A percentile compares a stretch with the other conserved stretches of the same genome.
Conservation (phyloP, 768 basidiomycete genomes). For the Kwoniella dejecticola region DNA sequence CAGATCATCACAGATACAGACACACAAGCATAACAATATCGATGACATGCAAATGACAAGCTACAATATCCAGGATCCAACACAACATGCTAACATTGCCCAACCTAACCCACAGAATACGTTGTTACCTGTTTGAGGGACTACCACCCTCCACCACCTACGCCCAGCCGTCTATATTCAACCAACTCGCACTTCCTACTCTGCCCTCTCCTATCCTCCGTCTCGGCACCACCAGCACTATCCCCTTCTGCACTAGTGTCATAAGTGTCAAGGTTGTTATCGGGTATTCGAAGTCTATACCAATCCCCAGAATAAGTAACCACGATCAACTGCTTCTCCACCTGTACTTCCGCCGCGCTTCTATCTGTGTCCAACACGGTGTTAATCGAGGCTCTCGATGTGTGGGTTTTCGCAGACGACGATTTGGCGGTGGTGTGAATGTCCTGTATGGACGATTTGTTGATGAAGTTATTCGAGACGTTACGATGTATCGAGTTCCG, state of each 20-base stretch:
- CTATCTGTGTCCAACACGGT: neutral
- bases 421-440: neutral
- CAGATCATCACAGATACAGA: too few relatives aligned
- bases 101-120: too few relatives aligned
- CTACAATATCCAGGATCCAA: too few relatives aligned
- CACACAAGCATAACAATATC: too few relatives aligned
- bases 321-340: conserved; percentile 50
- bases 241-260: neutral
- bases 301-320: conserved; percentile 56
- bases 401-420: too few relatives aligned
- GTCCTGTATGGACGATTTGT: neutral
- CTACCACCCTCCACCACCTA: conserved; percentile 52
- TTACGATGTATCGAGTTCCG: neutral
- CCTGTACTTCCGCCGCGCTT: neutral
- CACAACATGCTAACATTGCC: too few relatives aligned
- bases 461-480: conserved; percentile 4
- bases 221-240: conserved; percentile 15
- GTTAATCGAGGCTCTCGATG: neutral
- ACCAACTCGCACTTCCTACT: conserved; percentile 43
- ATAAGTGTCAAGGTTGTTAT: neutral
- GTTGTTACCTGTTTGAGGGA: too few relatives aligned
- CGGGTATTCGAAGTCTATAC: conserved; percentile 54
- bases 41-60: too few relatives aligned
- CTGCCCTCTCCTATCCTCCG: conserved; percentile 5
- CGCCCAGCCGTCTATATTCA: conserved; percentile 49